Percentiles rank a stretch among this genome's conserved stretches.
Evolutionary conservation across 495 filamentous ascomycete genomes (phyloP).

Genomic region (Astrothelium subdiscretum): DNA sequence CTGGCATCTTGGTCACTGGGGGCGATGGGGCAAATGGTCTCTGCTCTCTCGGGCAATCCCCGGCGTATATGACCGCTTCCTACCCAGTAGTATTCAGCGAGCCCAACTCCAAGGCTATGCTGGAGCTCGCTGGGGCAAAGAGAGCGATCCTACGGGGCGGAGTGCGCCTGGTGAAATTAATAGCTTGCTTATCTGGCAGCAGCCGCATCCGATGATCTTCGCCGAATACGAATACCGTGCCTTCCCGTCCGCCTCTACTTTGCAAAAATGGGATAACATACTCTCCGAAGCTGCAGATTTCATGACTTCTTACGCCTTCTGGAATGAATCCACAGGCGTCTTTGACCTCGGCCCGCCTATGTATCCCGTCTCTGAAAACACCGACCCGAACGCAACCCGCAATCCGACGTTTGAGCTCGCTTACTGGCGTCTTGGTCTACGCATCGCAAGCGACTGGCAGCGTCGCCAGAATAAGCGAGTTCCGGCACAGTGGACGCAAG

Average conservation of each 20-base stretch:
- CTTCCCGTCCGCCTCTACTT: slow-evolving; percentile 27
- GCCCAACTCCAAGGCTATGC: slow-evolving; percentile 39
- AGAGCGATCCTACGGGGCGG: slow-evolving; percentile 45
- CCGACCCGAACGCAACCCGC: slow-evolving; percentile 36
- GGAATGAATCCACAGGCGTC: slow-evolving; percentile 31
- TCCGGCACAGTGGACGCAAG: slow-evolving; percentile 29
- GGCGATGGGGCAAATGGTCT: slow-evolving; percentile 39
- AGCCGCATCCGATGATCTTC: slow-evolving; percentile 43
- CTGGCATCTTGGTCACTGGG: slow-evolving; percentile 43
- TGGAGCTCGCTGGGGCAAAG: slow-evolving; percentile 47
- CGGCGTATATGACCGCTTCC: slow-evolving; percentile 36
- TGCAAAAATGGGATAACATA: slow-evolving; percentile 36
- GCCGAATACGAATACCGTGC: slow-evolving; percentile 40
- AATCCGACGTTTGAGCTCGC: slow-evolving; percentile 44
- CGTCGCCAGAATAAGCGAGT: slow-evolving; percentile 23
- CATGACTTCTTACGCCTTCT: slow-evolving; percentile 40
- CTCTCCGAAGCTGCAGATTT: slow-evolving; percentile 37
- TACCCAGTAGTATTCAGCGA: slow-evolving; percentile 34
- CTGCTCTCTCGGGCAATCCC: slow-evolving; percentile 36
- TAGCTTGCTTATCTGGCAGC: slow-evolving; percentile 43
- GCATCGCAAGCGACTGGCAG: slow-evolving; percentile 25
- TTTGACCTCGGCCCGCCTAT: slow-evolving; percentile 43
- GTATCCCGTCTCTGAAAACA: slow-evolving; percentile 42
- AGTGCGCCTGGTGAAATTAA: slow-evolving; percentile 47
- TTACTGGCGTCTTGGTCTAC: slow-evolving; percentile 41